Evolutionary conservation across 257 asterid genomes (phyloP).

Genomic region (Mentha longifolia): DNA sequence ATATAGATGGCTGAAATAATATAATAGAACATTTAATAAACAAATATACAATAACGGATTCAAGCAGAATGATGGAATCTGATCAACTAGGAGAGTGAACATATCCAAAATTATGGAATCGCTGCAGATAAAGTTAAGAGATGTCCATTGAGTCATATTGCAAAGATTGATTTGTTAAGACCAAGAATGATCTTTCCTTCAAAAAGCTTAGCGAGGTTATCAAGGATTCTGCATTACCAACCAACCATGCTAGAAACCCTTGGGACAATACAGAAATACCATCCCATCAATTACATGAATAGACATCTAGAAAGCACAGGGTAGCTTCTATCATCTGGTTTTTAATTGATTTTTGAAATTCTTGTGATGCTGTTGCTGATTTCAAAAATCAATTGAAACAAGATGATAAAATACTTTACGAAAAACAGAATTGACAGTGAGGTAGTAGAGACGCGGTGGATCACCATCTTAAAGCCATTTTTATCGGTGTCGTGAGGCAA

Average conservation of each 20-base stretch:
- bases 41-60: neutral
- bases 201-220: neutral
- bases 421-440: slow-evolving; percentile 34
- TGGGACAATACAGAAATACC: slow-evolving; percentile 4
- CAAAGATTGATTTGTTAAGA: slow-evolving; percentile 4
- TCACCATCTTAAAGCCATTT: slow-evolving; percentile 98
- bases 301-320: slow-evolving; percentile 20
- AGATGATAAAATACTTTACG: slow-evolving; percentile 10
- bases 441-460: slow-evolving; percentile 27
- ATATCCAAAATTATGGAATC: neutral
- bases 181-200: neutral
- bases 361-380: too few species aligned
- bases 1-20: slow-evolving; percentile 5
- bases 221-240: neutral
- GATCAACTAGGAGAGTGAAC: slow-evolving; percentile 3
- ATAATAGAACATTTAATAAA: neutral
- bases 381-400: neutral
- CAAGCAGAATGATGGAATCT: neutral
- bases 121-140: slow-evolving; percentile 9
- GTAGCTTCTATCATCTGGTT: slow-evolving; percentile 23
- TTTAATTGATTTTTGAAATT: neutral
- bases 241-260: neutral
- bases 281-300: neutral
- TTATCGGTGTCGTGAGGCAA: slow-evolving; percentile 95
- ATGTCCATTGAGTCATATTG: slow-evolving; percentile 3